Conservation (phyloP, 1,284 basidiomycete genomes). For the Cutaneotrichosporon spelunceum region DNA sequence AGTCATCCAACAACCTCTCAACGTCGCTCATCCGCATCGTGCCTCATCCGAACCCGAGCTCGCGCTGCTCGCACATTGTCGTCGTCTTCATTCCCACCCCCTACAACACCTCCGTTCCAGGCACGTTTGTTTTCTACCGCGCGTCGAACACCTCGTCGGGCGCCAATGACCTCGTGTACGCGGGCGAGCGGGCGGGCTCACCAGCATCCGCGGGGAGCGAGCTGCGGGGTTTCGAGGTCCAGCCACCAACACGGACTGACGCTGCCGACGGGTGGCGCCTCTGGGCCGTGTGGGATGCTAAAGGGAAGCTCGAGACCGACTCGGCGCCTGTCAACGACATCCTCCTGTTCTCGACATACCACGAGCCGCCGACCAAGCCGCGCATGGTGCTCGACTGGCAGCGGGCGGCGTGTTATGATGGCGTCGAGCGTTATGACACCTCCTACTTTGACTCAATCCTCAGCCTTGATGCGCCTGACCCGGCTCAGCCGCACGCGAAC, state of each 20-base stretch:
- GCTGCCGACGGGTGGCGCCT: conserved; percentile 47
- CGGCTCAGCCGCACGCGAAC: conserved; percentile 38
- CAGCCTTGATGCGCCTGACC: conserved; percentile 61
- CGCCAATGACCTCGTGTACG: conserved; percentile 39
- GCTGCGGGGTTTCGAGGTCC: conserved; percentile 51
- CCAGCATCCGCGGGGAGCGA: conserved; percentile 31
- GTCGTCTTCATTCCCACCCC: conserved; percentile 47
- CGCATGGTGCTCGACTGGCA: conserved; percentile 42
- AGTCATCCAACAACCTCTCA: conserved; percentile 14
- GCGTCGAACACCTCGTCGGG: conserved; percentile 29
- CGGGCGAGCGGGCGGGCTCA: conserved; percentile 38
- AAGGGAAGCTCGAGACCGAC: conserved; percentile 31
- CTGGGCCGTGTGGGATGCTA: conserved; percentile 52
- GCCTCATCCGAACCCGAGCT: conserved; percentile 33
- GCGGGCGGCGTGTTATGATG: conserved; percentile 19
- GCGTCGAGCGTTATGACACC: conserved; percentile 72
- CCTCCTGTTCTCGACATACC: conserved; percentile 40
- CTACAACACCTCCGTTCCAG: conserved; percentile 33
- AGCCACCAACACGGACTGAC: conserved; percentile 32
- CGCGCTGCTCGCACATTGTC: conserved; percentile 45
- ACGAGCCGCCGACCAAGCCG: conserved; percentile 24
- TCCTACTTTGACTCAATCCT: conserved; percentile 79
- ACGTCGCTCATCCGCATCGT: conserved; percentile 43
- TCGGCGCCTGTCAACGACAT: conserved; percentile 37
- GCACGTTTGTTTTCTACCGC: conserved; percentile 49